Percentiles rank a stretch among this genome's conserved stretches.
These are phyloP conservation scores for Mycena chlorophos DNA, from an alignment of 768 basidiomycete species.

Conservation along the genomic window DNA sequence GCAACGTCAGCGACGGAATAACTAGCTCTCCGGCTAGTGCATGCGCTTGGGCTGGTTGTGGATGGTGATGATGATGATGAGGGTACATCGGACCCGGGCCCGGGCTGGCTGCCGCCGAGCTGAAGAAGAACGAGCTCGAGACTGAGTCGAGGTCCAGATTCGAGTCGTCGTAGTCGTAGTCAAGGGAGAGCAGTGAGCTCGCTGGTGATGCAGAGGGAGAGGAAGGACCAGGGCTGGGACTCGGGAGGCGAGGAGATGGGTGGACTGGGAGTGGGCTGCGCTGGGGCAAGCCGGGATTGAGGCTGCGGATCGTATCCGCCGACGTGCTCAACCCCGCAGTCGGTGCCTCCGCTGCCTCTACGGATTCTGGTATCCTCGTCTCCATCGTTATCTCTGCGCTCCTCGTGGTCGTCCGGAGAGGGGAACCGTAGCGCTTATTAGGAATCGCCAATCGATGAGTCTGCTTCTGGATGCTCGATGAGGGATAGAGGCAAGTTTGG, in stretches of 20 bases:
- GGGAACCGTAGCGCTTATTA: too few relatives aligned
- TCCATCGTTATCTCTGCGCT: too few relatives aligned
- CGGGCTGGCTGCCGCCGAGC: slow-evolving; percentile 68
- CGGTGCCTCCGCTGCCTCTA: too few relatives aligned
- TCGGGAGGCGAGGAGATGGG: neutral
- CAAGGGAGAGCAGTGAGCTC: neutral
- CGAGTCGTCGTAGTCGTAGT: neutral
- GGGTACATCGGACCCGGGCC: too few relatives aligned
- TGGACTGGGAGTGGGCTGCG: neutral
- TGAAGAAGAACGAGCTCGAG: slow-evolving; percentile 77
- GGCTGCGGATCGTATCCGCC: neutral
- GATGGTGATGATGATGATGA: slow-evolving; percentile 47
- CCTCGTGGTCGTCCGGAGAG: too few relatives aligned
- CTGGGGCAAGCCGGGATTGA: neutral
- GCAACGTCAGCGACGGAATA: slow-evolving; percentile 11
- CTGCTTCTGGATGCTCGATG: too few relatives aligned
- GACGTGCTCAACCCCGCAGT: neutral
- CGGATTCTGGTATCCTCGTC: too few relatives aligned
- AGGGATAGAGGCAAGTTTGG: too few relatives aligned
- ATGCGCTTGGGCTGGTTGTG: slow-evolving; percentile 3
- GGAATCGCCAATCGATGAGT: too few relatives aligned
- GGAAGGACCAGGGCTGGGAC: neutral
- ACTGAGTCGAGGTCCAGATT: slow-evolving; percentile 43
- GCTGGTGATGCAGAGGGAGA: neutral
- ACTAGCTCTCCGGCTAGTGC: slow-evolving; percentile 24